These are phyloP conservation scores for Lobosporangium transversale DNA, from an alignment of 192 early-diverging fungal species.

Conservation along the genomic window DNA sequence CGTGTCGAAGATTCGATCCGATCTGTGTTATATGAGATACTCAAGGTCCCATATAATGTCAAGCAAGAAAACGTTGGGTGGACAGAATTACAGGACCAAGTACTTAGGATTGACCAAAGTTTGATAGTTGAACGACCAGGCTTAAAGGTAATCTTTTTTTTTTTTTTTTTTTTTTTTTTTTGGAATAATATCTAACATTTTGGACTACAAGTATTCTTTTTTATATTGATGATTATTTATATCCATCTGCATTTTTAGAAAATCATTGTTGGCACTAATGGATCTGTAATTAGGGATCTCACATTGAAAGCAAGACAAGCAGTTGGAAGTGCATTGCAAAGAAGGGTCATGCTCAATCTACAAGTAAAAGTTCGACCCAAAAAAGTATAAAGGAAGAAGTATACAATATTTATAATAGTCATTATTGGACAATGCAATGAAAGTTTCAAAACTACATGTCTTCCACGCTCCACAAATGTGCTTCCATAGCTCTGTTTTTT, in stretches of 20 bases:
- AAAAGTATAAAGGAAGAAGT: slow-evolving; percentile 16
- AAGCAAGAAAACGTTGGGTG: slow-evolving; percentile 67
- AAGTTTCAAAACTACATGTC: slow-evolving; percentile 62
- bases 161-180: neutral
- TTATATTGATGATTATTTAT: no score
- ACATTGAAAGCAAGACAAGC: slow-evolving; percentile 40
- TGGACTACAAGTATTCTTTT: no score
- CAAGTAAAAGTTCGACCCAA: slow-evolving; percentile 60
- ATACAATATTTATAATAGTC: neutral
- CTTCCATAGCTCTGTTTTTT: slow-evolving; percentile 53
- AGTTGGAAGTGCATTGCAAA: slow-evolving; percentile 52
- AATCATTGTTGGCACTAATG: slow-evolving; percentile 63
- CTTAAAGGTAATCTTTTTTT: slow-evolving; percentile 20
- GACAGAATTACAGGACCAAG: slow-evolving; percentile 56
- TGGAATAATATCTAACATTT: neutral
- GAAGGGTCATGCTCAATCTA: slow-evolving; percentile 59
- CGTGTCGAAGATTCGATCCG: slow-evolving; percentile 70
- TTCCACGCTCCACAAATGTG: slow-evolving; percentile 69
- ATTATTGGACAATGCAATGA: neutral
- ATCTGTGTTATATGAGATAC: slow-evolving; percentile 61
- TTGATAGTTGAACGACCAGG: slow-evolving; percentile 61
- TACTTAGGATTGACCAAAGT: slow-evolving; percentile 64
- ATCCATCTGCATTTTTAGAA: no score
- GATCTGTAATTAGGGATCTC: slow-evolving; percentile 56
- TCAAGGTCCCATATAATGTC: slow-evolving; percentile 67